Percentiles rank a stretch among this genome's conserved stretches.
These are phyloP conservation scores for Talaromyces funiculosus DNA, from an alignment of 2,329 filamentous ascomycete genomes.

Conservation along the genomic window DNA sequence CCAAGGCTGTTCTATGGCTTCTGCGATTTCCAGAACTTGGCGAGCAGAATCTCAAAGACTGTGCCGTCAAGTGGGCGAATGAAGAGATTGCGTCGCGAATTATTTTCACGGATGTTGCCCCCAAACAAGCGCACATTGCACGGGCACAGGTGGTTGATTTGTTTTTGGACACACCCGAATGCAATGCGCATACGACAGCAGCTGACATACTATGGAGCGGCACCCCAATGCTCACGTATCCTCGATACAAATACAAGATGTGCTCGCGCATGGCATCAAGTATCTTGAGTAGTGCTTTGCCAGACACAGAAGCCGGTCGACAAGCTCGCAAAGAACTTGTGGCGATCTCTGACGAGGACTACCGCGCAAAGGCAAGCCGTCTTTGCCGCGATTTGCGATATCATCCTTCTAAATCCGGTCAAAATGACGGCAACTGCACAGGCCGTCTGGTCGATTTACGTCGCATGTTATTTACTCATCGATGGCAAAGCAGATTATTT, in stretches of 20 bases:
- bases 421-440: conserved; percentile 25
- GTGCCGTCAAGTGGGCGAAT: conserved; percentile 77
- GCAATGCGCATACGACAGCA: conserved; percentile 95
- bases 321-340: conserved; percentile 70
- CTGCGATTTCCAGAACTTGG: conserved; percentile 94
- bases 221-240: conserved; percentile 83
- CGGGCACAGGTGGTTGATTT: conserved; percentile 87
- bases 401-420: conserved; percentile 14
- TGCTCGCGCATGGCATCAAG: conserved; percentile 96
- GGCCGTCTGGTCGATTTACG: conserved; percentile 76
- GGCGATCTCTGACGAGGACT: conserved; percentile 69
- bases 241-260: conserved; percentile 96
- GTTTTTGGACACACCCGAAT: conserved; percentile 95
- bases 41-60: conserved; percentile 75
- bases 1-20: conserved; percentile 88
- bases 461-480: conserved; percentile 71
- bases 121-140: conserved; percentile 89
- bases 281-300: conserved; percentile 83
- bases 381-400: conserved; percentile 63
- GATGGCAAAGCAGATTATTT: conserved; percentile 84
- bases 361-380: conserved; percentile 69
- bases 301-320: conserved; percentile 61
- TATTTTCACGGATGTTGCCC: conserved; percentile 92
- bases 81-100: conserved; percentile 78
- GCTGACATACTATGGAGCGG: conserved; percentile 96